phyloP scores from a whole-genome alignment of 768 basidiomycete genomes.

The Psilocybe azurescens region DNA sequence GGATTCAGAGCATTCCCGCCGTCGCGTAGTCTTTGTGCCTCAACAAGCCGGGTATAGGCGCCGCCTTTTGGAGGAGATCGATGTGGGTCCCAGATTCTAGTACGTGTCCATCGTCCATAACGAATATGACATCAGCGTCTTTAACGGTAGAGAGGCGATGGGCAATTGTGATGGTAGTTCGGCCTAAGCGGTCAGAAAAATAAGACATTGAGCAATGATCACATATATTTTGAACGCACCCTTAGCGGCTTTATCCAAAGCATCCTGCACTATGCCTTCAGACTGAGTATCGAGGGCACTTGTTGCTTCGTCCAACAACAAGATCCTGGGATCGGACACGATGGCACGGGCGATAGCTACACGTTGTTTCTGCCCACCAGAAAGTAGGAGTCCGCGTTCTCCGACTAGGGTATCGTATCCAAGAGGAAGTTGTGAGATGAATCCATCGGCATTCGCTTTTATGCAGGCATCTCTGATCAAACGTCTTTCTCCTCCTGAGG shows the following conservation, averaged over 20 bases:
- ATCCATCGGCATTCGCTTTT: slow-evolving; percentile 77
- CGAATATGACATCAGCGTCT: slow-evolving; percentile 82
- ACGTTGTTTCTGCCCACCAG: slow-evolving; percentile 91
- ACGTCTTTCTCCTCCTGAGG: slow-evolving; percentile 43
- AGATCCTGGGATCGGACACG: slow-evolving; percentile 69
- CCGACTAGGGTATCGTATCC: slow-evolving; percentile 83
- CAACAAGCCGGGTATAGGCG: slow-evolving; percentile 76
- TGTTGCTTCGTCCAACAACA: slow-evolving; percentile 93
- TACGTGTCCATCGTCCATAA: slow-evolving; percentile 88
- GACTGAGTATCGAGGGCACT: slow-evolving; percentile 69
- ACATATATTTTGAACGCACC: background rate
- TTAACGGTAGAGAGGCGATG: slow-evolving; percentile 85
- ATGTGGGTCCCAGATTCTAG: slow-evolving; percentile 83
- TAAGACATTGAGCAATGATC: background rate
- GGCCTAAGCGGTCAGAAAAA: slow-evolving; percentile 40
- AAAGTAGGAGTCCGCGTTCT: slow-evolving; percentile 87
- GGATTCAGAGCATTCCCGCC: no score
- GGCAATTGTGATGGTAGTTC: slow-evolving; percentile 83
- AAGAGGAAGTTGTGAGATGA: slow-evolving; percentile 69
- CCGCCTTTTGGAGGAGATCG: slow-evolving; percentile 66
- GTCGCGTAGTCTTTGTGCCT: slow-evolving; percentile 79
- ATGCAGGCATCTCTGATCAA: slow-evolving; percentile 63
- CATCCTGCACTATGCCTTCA: slow-evolving; percentile 16
- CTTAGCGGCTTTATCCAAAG: slow-evolving; percentile 15
- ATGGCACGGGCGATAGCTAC: slow-evolving; percentile 90